phyloP scores from a whole-genome alignment of 1,284 basidiomycete species.

The Malassezia restricta region DNA sequence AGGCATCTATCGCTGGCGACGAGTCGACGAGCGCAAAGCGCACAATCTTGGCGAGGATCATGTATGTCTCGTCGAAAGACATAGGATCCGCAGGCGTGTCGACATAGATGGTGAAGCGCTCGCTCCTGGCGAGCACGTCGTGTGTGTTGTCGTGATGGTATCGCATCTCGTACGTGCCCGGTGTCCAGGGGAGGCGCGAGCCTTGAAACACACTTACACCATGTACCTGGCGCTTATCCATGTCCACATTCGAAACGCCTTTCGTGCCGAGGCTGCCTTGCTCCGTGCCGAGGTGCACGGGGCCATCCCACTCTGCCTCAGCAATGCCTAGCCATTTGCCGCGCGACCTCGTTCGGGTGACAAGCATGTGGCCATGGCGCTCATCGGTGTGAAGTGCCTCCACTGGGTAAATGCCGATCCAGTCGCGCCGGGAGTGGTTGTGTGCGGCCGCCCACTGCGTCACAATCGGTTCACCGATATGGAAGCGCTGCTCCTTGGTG shows the following conservation, averaged over 20 bases:
- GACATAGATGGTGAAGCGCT: constrained; percentile 75
- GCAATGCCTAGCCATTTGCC: constrained; percentile 89
- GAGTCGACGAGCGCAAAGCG: constrained; percentile 57
- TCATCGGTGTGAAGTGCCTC: constrained; percentile 11
- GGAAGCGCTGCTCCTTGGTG: constrained; percentile 52
- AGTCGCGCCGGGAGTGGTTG: constrained; percentile 82
- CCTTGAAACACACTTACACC: constrained; percentile 46
- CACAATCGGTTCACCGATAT: constrained; percentile 76
- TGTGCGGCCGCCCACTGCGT: constrained; percentile 76
- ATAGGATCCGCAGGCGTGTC: constrained; percentile 56
- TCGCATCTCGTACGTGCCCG: constrained; percentile 71
- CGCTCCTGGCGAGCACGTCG: constrained; percentile 75
- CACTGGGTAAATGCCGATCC: constrained; percentile 74
- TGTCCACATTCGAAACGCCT: constrained; percentile 1
- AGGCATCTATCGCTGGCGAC: background rate
- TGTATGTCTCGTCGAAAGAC: constrained; percentile 52
- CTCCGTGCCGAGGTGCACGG: constrained; percentile 48
- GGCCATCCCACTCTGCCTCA: constrained; percentile 83
- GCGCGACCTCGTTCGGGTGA: constrained; percentile 68
- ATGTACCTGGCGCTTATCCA: background rate
- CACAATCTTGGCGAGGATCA: constrained; percentile 56
- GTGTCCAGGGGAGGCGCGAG: constrained; percentile 61
- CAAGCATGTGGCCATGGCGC: constrained; percentile 16
- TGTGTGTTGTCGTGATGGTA: constrained; percentile 60
- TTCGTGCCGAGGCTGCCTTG: constrained; percentile 17